These are phyloP conservation scores for Erucastrum elatum DNA, from an alignment of 345 rosid genomes.

Conservation along the genomic window DNA sequence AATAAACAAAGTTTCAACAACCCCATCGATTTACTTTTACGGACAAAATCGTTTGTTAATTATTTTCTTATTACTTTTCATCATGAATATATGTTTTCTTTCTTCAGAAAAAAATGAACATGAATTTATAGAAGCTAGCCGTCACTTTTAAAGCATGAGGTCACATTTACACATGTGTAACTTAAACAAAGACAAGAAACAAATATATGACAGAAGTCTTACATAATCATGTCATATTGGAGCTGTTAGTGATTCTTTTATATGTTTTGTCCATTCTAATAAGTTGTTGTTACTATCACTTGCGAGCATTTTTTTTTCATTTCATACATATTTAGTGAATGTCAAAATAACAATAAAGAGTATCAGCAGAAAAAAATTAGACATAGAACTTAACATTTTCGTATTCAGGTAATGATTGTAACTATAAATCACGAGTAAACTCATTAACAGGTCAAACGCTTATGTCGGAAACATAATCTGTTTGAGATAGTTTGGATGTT, in stretches of 20 bases:
- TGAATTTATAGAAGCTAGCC: constrained; percentile 9
- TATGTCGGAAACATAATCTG: not conserved
- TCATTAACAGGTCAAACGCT: not conserved
- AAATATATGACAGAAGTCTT: constrained; percentile 26
- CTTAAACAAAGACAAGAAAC: constrained; percentile 9
- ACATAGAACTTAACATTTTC: not conserved
- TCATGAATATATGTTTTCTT: not conserved
- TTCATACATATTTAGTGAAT: not conserved
- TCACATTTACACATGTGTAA: constrained; percentile 19
- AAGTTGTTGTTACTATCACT: not conserved
- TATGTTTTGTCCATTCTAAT: not conserved
- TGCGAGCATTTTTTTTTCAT: not conserved
- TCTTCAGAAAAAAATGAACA: not conserved
- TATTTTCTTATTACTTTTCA: not conserved
- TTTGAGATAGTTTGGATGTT: not conserved
- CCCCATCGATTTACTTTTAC: constrained; percentile 33
- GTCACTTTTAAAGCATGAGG: constrained; percentile 20
- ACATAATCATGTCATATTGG: constrained; percentile 24
- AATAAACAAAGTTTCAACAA: constrained; percentile 35
- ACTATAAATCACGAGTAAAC: not conserved
- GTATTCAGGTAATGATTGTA: not conserved
- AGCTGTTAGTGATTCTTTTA: not conserved
- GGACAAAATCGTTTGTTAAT: constrained; percentile 12
- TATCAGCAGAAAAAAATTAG: not conserved
- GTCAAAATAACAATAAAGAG: not conserved